Evolutionary conservation across 805 yeast species (phyloP).

Genomic region (Kluyveromyces starmeri): DNA sequence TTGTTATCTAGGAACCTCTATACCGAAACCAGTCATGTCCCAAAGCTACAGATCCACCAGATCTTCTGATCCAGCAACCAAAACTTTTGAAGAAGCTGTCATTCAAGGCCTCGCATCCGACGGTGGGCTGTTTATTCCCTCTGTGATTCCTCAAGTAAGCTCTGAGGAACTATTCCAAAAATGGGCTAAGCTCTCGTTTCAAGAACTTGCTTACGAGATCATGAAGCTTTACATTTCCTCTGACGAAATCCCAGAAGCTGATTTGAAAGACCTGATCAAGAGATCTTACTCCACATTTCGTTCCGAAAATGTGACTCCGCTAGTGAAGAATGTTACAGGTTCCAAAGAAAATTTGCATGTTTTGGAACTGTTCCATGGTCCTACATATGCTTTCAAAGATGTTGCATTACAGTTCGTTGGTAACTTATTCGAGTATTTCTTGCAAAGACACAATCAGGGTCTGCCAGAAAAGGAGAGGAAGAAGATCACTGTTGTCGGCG

Average conservation of each 20-base stretch:
- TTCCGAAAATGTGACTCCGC: constrained; percentile 79
- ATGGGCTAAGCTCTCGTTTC: constrained; percentile 73
- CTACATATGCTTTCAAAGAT: constrained; percentile 98
- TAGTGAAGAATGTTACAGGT: constrained; percentile 48
- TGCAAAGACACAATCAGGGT: constrained; percentile 60
- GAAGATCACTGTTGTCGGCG: constrained; percentile 92
- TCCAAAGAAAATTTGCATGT: constrained; percentile 53
- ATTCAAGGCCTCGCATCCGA: constrained; percentile 91
- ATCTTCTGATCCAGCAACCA: constrained; percentile 40
- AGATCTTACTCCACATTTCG: constrained; percentile 89
- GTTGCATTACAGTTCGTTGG: constrained; percentile 98
- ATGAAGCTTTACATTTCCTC: constrained; percentile 67
- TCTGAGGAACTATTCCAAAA: constrained; percentile 44
- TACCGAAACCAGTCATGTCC: no score
- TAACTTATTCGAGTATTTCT: constrained; percentile 87
- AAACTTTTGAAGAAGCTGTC: constrained; percentile 72
- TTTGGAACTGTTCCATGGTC: constrained; percentile 95
- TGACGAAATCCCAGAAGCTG: constrained; percentile 65
- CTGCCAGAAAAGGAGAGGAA: constrained; percentile 54
- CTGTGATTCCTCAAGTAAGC: constrained; percentile 59
- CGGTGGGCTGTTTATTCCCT: constrained; percentile 92
- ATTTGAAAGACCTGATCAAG: constrained; percentile 50
- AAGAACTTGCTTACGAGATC: constrained; percentile 80
- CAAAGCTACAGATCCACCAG: constrained; percentile 78
- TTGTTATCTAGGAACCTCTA: no score